phyloP scores from a whole-genome alignment of 768 basidiomycete genomes.

The Tulasnella sp. region DNA sequence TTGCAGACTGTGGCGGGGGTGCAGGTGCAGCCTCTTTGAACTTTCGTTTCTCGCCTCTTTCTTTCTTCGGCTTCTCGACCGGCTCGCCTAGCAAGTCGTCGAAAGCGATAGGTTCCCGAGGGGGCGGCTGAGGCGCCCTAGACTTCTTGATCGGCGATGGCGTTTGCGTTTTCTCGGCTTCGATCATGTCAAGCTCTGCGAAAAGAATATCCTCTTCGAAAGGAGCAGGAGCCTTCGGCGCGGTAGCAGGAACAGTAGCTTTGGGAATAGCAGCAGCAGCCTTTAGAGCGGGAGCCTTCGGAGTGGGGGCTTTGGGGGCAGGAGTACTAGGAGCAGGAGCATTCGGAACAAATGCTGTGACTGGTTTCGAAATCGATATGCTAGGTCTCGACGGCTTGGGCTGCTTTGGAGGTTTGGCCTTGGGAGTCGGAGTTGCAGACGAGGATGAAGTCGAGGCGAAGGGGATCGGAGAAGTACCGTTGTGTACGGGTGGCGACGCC shows the following conservation, averaged over 20 bases:
- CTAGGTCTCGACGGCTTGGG: conserved; percentile 1
- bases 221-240: not conserved
- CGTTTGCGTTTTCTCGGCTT: conserved; percentile 14
- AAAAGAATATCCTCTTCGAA: conserved; percentile 25
- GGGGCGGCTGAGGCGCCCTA: not conserved
- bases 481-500: not conserved
- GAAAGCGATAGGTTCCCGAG: not conserved
- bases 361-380: not conserved
- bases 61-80: conserved; percentile 11
- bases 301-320: conserved; percentile 16
- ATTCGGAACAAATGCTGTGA: conserved; percentile 4
- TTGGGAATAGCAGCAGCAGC: too few relatives aligned
- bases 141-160: conserved; percentile 5
- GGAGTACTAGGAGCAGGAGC: not conserved
- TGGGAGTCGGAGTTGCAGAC: not conserved
- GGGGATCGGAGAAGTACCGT: not conserved
- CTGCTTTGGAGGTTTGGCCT: not conserved
- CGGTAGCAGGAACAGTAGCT: not conserved
- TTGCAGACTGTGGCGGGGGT: not conserved
- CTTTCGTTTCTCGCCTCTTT: conserved; percentile 3
- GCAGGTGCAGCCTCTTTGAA: not conserved
- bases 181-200: conserved; percentile 28
- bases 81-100: conserved; percentile 1
- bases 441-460: not conserved
- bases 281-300: not conserved